Evolutionary conservation across 106 monocot genomes (phyloP).

Genomic region (Dioscorea zingiberensis): DNA sequence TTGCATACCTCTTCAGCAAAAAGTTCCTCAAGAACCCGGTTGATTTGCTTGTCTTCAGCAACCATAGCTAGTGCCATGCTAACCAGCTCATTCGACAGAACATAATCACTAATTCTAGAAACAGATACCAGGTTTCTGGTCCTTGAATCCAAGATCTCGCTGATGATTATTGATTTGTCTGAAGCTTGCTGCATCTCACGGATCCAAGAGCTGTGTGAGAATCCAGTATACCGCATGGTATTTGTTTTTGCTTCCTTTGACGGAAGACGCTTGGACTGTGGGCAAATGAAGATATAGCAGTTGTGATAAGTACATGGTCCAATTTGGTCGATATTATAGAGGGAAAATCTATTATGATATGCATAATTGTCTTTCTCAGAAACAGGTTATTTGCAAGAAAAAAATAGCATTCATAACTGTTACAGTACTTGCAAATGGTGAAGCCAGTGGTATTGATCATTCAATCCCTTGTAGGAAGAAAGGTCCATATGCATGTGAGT

Average conservation of each 20-base stretch:
- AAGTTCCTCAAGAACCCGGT: constrained; percentile 89
- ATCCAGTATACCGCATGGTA: constrained; percentile 34
- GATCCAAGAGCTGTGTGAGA: constrained; percentile 84
- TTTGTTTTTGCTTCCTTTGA: constrained; percentile 44
- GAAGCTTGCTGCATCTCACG: constrained; percentile 96
- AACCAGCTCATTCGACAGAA: constrained; percentile 89
- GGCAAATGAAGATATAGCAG: constrained; percentile 8
- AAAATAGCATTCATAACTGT: background rate
- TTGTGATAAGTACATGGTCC: too few species aligned
- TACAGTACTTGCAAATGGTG: too few species aligned
- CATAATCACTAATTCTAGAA: constrained; percentile 92
- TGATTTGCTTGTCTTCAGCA: constrained; percentile 96
- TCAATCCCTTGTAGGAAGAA: too few species aligned
- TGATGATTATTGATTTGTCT: constrained; percentile 89
- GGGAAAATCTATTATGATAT: too few species aligned
- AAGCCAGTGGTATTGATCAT: too few species aligned
- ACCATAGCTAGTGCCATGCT: constrained; percentile 99
- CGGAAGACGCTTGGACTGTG: constrained; percentile 83
- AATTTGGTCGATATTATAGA: too few species aligned
- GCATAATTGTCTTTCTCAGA: too few species aligned
- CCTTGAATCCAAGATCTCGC: constrained; percentile 89
- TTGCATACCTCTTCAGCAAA: constrained; percentile 81
- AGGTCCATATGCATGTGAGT: too few species aligned
- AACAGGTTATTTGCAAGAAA: background rate
- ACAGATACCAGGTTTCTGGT: constrained; percentile 96